phyloP scores from a whole-genome alignment of 2,329 filamentous ascomycete species.

The Diaporthe sp. region DNA sequence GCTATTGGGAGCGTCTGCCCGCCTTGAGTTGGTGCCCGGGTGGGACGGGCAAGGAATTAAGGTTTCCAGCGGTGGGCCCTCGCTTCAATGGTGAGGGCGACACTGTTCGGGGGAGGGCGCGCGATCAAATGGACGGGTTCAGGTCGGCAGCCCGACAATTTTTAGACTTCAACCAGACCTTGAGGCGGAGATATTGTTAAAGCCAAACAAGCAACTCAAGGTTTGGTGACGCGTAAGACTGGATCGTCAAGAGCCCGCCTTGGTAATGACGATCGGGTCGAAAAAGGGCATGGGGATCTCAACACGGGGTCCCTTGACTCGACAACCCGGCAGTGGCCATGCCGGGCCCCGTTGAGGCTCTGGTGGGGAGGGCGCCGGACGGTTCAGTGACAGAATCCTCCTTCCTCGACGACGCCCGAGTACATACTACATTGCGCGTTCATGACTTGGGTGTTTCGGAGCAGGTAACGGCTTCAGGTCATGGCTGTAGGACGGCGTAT shows the following conservation, averaged over 20 bases:
- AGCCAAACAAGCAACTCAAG: constrained; percentile 30
- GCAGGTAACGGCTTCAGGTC: background rate
- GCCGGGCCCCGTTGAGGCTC: constrained; percentile 18
- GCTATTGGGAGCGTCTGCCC: constrained; percentile 1
- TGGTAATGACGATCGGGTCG: constrained; percentile 24
- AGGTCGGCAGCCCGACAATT: constrained; percentile 18
- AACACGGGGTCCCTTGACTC: constrained; percentile 31
- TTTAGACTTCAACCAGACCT: constrained; percentile 21
- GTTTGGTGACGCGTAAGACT: constrained; percentile 23
- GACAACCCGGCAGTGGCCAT: constrained; percentile 8
- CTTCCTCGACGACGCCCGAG: background rate
- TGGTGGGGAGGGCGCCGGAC: background rate
- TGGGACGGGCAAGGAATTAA: constrained; percentile 18
- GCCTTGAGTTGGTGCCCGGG: background rate
- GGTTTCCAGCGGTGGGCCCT: constrained; percentile 24
- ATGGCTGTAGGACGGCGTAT: background rate
- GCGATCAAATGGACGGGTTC: constrained; percentile 2
- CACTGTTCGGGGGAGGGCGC: background rate
- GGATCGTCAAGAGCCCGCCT: constrained; percentile 1
- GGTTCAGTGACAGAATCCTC: background rate
- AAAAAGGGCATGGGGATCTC: constrained; percentile 9
- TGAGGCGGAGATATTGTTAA: constrained; percentile 22
- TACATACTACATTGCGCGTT: background rate
- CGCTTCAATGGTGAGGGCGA: constrained; percentile 26
- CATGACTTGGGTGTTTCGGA: constrained; percentile 23